Evolutionary conservation across 139 green algal species (phyloP), one percentile per base, ranked within the genome.

Genomic region (Micromonas pusilla): DNA sequence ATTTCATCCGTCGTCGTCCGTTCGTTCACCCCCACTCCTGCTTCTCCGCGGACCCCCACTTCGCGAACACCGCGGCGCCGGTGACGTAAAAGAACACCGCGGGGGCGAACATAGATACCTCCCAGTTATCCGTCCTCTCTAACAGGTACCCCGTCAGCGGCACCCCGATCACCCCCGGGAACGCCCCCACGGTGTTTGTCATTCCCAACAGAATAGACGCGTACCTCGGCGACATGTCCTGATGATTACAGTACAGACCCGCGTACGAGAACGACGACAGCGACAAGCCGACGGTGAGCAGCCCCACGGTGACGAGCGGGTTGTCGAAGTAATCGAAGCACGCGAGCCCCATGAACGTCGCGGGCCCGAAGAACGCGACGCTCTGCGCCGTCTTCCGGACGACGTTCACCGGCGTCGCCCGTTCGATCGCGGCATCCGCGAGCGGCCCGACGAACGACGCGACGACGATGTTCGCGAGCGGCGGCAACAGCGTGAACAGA

Each of bases 161-260:
- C 0, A 97, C 93, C 0, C 93, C 93, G 28, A 97, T 81, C 73
- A 97, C 92, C 39, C 93, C 93, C 0, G 93, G 93, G 3, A 97
- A 70, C 16, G 90, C 89, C 25, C 90, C 93, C 3, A 84, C 78
- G 2, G 91, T 96, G 85, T 97, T 98, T 57, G 92, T 98, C 25
- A 97, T 86, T 31, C 92, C 93, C 68, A 98, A 86, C 81, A 98
- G 87, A 6, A 96, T 84, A n/a, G 86, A 86, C 0, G 91, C 86
- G 68, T 99, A 98, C 23, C 89, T 85, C 0, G 95, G 94, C 2
- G 88, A 93, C 60, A 99, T 98, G 84, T 99, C 95, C 78, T 95
- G 89, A 77, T 99, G 95, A 86, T 99, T 99, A 66, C 87, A 95
- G 84, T 99, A 99, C 38, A 99, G 89, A 6, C 95, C 95, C 1